Base-by-base conservation (phyloP, 2,329 filamentous ascomycete species). In the Penicillium aurantiogriseum region DNA sequence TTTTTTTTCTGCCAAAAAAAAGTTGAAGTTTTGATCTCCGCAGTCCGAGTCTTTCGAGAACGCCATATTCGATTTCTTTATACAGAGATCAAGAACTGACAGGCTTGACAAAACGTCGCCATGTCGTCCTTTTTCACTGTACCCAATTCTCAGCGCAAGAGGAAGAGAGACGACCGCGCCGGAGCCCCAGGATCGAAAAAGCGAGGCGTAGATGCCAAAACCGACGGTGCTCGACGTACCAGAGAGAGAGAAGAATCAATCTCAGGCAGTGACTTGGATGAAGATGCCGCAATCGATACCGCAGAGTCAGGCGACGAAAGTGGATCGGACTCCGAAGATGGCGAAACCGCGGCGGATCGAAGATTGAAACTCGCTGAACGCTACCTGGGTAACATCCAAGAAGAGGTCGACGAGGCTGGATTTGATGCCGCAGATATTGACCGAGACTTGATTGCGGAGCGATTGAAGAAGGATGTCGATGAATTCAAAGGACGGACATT, bases 91-190 rank as follows among this genome's bases (percentile, higher is more conserved):
- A 33, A 48, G 55, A 51, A 54, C 44, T 29, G 60, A 53, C 46
- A 38, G 48, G 43, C 15, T 39, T 19, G 38, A 44, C 21, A 53
- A 45, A 43, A 57, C 47, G 29, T 50, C 46, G 54, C 35, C 38
- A 95, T 96, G 92, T 96, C 93, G 70, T 96, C 92, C 39, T 99
- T 97, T 78, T 99, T 99, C 78, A 96, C 92, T 51, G 81, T 88
- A 39, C 92, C 94, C 6, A 89, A 89, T 40, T 88, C 89, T 50
- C 89, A 93, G 71, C 91, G 90, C 79, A 97, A 97, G 83, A 84
- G 94, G 68, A 97, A 97, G 82, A 84, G 92, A 60, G 81, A 82
- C 27, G 76, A 80, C 57, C 73, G 71, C 54, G 63, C 75, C 53
- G 69, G 74, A 57, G 75, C 74, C 57, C 71, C 77, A 47, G 75